A percentile compares a stretch with the other conserved stretches of the same genome.
phyloP scores from a whole-genome alignment of 2,329 filamentous ascomycete genomes.

The Cytospora chrysosperma region DNA sequence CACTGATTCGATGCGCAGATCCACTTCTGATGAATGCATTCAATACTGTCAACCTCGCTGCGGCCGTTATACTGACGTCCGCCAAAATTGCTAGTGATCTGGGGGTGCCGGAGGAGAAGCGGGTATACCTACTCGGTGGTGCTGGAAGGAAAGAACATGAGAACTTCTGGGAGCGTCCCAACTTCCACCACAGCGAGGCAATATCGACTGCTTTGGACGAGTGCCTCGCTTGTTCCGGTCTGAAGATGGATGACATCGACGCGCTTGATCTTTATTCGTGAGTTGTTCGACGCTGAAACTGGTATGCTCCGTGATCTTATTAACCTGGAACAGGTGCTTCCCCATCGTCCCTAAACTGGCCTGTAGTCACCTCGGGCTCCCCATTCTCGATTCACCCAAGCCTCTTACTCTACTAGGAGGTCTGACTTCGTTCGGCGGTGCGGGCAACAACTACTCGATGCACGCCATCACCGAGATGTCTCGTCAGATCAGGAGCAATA shows the following conservation, averaged over 20 bases:
- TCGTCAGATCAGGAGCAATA: slow-evolving; percentile 48
- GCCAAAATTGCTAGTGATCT: slow-evolving; percentile 52
- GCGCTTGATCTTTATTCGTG: slow-evolving; percentile 64
- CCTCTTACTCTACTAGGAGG: slow-evolving; percentile 63
- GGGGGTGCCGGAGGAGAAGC: slow-evolving; percentile 53
- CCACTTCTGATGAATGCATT: slow-evolving; percentile 71
- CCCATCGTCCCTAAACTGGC: slow-evolving; percentile 69
- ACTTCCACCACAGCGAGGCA: slow-evolving; percentile 57
- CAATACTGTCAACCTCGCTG: slow-evolving; percentile 65
- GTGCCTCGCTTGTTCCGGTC: slow-evolving; percentile 46
- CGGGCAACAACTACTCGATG: slow-evolving; percentile 71
- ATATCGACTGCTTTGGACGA: slow-evolving; percentile 58
- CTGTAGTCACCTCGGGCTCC: slow-evolving; percentile 56
- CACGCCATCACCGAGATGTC: slow-evolving; percentile 60
- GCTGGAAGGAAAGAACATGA: slow-evolving; percentile 59
- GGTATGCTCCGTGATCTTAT: background rate
- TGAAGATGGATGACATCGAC: slow-evolving; percentile 54
- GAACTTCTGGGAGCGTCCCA: slow-evolving; percentile 62
- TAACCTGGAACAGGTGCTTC: slow-evolving; percentile 53
- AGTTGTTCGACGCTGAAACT: slow-evolving; percentile 23
- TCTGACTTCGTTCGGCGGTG: slow-evolving; percentile 66
- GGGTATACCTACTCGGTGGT: slow-evolving; percentile 64
- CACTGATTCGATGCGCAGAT: slow-evolving; percentile 41
- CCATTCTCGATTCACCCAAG: slow-evolving; percentile 44
- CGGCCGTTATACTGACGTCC: slow-evolving; percentile 60